Base-by-base conservation (phyloP, 345 rosid genomes). In the Populus ilicifolia region DNA sequence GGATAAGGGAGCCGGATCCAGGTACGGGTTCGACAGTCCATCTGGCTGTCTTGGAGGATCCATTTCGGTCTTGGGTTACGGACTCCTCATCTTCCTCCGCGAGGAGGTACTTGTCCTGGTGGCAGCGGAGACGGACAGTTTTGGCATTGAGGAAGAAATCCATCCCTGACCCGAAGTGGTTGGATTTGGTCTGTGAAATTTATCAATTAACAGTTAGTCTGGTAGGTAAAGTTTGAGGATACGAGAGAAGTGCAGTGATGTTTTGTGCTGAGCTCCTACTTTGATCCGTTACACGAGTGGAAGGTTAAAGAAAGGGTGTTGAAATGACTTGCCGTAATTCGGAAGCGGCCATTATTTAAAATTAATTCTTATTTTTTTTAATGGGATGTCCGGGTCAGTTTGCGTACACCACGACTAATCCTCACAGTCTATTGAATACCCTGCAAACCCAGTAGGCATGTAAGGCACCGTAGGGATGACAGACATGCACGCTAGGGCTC, bases 101-200 rank as follows among this genome's bases (percentile, higher is more conserved):
- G 52, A 41, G 68, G 30, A 82, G 85, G 75, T 79, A 82, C 82
- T 82, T 82, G 52, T 82, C 80, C 46, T 79, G 85, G 80, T 82
- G 82, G 78, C 85, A 69, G 20, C 82, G 77, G 67, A 82, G 82
- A 35, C 85, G 85, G 9, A 82, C 85, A 0, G 78, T 78, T 27
- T 79, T 79, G 16, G 82, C 85, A 67, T 76, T 82, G 54, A 4
- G 67, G 75, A 80, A 80, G 38, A 80, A 56, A 25, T 80, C 83
- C 83, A 80, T 80, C 16, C 73, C 83, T n/a, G 74, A 46, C 30
- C 78, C 70, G 44, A 64, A 71, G 3, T 21, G 75, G 64, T 25
- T 50, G 61, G 78, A 48, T n/a, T 6, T 56, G 14, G 70, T 25
- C 78, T 62, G 74, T 20, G 44, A 43, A 5, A 4, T 2, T 14